Percentiles rank a stretch among this genome's conserved stretches.
phyloP scores from a whole-genome alignment of 2,329 filamentous ascomycete species.

The Sporothrix protearum region DNA sequence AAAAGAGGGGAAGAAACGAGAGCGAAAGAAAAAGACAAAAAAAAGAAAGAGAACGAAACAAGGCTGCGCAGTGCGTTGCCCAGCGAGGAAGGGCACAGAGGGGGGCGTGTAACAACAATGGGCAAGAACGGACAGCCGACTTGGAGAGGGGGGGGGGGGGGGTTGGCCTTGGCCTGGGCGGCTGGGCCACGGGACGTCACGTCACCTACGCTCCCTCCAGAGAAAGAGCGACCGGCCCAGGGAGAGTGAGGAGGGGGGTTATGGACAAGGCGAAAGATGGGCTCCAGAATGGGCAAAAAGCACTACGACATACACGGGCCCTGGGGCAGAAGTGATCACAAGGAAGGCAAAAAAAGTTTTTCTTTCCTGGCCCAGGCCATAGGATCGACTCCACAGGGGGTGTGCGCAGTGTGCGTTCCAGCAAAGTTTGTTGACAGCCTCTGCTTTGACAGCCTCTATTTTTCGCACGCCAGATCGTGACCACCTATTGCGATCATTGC shows the following conservation, averaged over 20 bases:
- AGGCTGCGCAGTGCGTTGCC: conserved; percentile 16
- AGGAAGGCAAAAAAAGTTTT: conserved; percentile 24
- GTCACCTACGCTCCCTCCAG: conserved; percentile 2
- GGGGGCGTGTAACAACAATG: neutral
- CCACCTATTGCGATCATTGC: neutral
- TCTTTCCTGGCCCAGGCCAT: conserved; percentile 16
- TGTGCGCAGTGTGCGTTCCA: neutral
- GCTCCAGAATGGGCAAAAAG: neutral
- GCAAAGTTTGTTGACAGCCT: neutral
- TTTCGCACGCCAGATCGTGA: neutral
- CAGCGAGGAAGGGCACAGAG: neutral
- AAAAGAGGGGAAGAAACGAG: conserved; percentile 5
- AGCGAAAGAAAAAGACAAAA: neutral
- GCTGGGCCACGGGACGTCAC: conserved; percentile 4
- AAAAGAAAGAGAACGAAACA: conserved; percentile 1
- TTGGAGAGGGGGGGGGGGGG: neutral
- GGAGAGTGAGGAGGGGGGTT: neutral
- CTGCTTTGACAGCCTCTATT: conserved; percentile 1
- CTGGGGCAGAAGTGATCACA: conserved; percentile 23
- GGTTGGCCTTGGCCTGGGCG: neutral
- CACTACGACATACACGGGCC: neutral
- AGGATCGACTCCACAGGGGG: conserved; percentile 7
- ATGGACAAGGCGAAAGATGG: conserved; percentile 1
- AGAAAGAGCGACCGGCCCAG: conserved; percentile 11
- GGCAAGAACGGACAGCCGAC: neutral